Evolutionary conservation across 139 green algal genomes (phyloP).

Genomic region (Chlorella sorokiniana): DNA sequence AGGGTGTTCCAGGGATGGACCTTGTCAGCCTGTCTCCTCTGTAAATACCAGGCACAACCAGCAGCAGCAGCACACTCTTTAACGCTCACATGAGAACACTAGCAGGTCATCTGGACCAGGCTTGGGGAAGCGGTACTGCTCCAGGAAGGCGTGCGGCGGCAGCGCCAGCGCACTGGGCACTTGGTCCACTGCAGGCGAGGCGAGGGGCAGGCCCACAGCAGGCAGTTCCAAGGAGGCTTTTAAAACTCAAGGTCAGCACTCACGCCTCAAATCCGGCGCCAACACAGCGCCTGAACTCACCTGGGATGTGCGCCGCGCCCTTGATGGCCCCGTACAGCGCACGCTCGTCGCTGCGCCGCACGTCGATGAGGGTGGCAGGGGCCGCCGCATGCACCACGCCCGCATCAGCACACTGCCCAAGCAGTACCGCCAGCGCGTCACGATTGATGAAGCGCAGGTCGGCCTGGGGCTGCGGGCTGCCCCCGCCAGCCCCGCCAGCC

Average conservation of each 20-base stretch:
- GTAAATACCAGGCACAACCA: not conserved
- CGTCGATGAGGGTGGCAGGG: conserved; percentile 56
- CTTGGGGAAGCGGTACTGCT: conserved; percentile 63
- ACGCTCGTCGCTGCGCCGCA: conserved; percentile 79
- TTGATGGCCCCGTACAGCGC: conserved; percentile 75
- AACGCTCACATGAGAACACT: conserved; percentile 54
- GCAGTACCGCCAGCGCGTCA: conserved; percentile 48
- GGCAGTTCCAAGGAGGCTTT: not conserved
- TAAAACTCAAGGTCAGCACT: not conserved
- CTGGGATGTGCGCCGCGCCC: conserved; percentile 56
- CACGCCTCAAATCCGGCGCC: not conserved
- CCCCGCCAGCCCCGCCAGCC: conserved; percentile 17
- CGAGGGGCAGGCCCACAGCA: not conserved
- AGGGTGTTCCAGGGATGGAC: not conserved
- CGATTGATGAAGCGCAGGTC: conserved; percentile 49
- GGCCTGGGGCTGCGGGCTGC: conserved; percentile 26
- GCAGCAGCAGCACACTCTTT: not conserved
- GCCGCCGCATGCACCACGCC: conserved; percentile 16
- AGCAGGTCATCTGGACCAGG: conserved; percentile 45
- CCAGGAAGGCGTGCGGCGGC: conserved; percentile 40
- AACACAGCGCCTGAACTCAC: not conserved
- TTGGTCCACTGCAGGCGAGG: conserved; percentile 40
- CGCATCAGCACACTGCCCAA: not conserved
- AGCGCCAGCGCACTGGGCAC: conserved; percentile 54
- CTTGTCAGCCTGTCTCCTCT: not conserved